Percentiles rank a stretch among this genome's conserved stretches.
These are phyloP conservation scores for Podila epigama DNA, from an alignment of 192 early-diverging fungal species.

Conservation along the genomic window DNA sequence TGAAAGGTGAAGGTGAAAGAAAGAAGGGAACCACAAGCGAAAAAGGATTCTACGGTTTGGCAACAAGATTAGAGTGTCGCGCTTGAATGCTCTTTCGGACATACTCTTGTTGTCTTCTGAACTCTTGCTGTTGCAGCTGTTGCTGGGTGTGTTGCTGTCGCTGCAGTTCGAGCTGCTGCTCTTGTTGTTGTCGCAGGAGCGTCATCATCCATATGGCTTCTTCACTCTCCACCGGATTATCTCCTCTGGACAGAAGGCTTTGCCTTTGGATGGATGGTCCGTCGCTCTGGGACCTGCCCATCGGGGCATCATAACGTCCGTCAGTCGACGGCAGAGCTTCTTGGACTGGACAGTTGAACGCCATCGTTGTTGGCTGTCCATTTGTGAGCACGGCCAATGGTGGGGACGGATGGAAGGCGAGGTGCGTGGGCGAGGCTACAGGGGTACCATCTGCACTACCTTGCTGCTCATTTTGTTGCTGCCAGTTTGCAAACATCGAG, in stretches of 20 bases:
- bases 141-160: background rate
- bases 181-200: background rate
- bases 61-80: background rate
- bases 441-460: too few species aligned
- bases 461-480: too few species aligned
- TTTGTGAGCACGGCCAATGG: background rate
- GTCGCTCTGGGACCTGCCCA: background rate
- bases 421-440: background rate
- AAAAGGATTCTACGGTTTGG: background rate
- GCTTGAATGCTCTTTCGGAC: background rate
- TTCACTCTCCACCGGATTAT: background rate
- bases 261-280: background rate
- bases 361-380: background rate
- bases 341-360: background rate
- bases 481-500: too few species aligned
- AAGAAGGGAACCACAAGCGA: background rate
- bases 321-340: background rate
- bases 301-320: background rate
- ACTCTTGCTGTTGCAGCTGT: background rate
- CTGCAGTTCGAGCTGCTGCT: background rate
- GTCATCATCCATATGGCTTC: background rate
- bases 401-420: background rate
- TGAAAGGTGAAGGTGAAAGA: too few species aligned
- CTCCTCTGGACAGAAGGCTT: background rate
- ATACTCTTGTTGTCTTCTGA: background rate